Conservation (phyloP, 2,329 filamentous ascomycete genomes). For the Nectriaceae sp. region DNA sequence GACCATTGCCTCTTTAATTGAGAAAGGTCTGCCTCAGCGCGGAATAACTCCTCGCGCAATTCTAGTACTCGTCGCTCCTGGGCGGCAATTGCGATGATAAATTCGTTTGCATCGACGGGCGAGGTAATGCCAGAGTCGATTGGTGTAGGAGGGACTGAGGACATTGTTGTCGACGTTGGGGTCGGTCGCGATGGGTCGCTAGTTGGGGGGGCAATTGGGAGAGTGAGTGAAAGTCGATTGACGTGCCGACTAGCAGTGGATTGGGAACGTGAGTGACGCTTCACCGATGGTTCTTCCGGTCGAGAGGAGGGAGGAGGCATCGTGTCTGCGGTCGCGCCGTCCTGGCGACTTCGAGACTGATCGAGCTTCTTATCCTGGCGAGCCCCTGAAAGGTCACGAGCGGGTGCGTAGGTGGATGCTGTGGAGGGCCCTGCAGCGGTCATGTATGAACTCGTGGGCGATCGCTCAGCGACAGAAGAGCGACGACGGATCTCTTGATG, state of each 20-base stretch:
- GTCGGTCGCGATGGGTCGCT: constrained; percentile 54
- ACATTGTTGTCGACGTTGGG: constrained; percentile 41
- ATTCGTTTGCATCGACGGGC: constrained; percentile 61
- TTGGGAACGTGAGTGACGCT: constrained; percentile 50
- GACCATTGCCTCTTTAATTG: constrained; percentile 85
- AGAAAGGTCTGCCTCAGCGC: constrained; percentile 76
- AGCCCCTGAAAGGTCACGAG: constrained; percentile 14
- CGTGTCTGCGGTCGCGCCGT: constrained; percentile 21
- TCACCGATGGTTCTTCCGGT: constrained; percentile 43
- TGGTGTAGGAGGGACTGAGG: constrained; percentile 54
- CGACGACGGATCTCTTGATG: constrained; percentile 42
- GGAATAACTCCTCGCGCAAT: constrained; percentile 82
- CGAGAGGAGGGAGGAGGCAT: constrained; percentile 41
- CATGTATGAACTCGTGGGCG: constrained; percentile 23
- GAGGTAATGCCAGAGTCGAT: constrained; percentile 44
- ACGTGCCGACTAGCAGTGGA: constrained; percentile 56
- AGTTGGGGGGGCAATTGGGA: constrained; percentile 60
- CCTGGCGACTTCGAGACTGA: constrained; percentile 1
- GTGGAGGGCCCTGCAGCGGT: constrained; percentile 12
- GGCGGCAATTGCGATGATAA: constrained; percentile 87
- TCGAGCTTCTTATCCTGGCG: constrained; percentile 12
- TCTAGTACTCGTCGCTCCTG: constrained; percentile 92
- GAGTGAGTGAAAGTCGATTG: constrained; percentile 61
- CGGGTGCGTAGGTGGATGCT: constrained; percentile 13
- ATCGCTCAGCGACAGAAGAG: constrained; percentile 40